Evolutionary conservation across 148 eudicot species (phyloP).

Genomic region (Persicaria tinctoria): DNA sequence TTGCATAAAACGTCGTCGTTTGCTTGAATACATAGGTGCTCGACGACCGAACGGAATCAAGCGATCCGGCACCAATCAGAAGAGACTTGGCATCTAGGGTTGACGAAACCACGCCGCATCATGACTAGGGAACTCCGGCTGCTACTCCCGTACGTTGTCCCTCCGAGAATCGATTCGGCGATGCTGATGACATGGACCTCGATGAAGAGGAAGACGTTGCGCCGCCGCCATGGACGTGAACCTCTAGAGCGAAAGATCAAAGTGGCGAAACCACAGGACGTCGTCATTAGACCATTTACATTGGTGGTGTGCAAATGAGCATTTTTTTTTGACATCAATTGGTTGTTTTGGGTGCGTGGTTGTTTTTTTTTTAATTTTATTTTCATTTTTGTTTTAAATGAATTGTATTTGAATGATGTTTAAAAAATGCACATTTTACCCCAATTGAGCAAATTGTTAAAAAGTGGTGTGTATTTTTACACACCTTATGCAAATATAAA

Average conservation of each 20-base stretch:
- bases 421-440: no score
- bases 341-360: no score
- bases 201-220: slow-evolving; percentile 17
- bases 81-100: slow-evolving; percentile 31
- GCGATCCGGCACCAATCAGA: slow-evolving; percentile 19
- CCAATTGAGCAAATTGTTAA: no score
- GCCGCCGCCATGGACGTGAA: slow-evolving; percentile 31
- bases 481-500: no score
- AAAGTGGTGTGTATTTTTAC: no score
- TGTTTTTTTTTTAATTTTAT: no score
- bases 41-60: slow-evolving; percentile 19
- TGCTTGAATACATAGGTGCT: slow-evolving; percentile 14
- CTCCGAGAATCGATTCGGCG: slow-evolving; percentile 20
- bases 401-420: no score
- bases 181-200: slow-evolving; percentile 15
- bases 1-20: no score
- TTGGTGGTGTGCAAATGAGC: no score
- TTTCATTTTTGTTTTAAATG: no score
- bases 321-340: no score
- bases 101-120: slow-evolving; percentile 7
- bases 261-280: slow-evolving; percentile 34
- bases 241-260: slow-evolving; percentile 46
- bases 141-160: slow-evolving; percentile 14
- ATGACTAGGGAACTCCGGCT: slow-evolving; percentile 10
- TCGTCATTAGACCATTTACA: slow-evolving; percentile 36